A percentile compares a stretch with the other conserved stretches of the same genome.
phyloP scores from a whole-genome alignment of 805 yeast species.

The Kregervanrija pseudodelftensis region DNA sequence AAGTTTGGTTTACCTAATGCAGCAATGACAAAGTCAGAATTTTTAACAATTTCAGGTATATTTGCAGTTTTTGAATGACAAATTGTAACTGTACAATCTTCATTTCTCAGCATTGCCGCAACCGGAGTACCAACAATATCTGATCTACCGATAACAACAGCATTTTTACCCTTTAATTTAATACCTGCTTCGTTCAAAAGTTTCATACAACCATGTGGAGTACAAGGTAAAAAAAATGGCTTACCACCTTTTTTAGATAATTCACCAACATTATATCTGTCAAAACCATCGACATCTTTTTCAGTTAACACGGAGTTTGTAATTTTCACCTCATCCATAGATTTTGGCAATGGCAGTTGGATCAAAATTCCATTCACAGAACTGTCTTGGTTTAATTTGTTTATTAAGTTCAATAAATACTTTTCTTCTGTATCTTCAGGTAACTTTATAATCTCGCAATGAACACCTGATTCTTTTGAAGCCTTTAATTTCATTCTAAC shows the following conservation, averaged over 20 bases:
- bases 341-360: constrained; percentile 71
- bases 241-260: constrained; percentile 64
- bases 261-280: constrained; percentile 71
- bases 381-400: constrained; percentile 48
- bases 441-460: constrained; percentile 52
- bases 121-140: constrained; percentile 84
- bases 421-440: constrained; percentile 51
- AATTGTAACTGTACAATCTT: constrained; percentile 69
- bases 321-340: constrained; percentile 57
- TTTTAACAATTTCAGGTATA: constrained; percentile 37
- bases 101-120: constrained; percentile 59
- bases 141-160: constrained; percentile 81
- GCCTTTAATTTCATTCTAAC: constrained; percentile 77
- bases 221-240: constrained; percentile 72
- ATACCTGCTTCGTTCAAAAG: constrained; percentile 53
- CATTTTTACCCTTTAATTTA: constrained; percentile 54
- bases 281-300: constrained; percentile 83
- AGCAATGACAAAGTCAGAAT: constrained; percentile 71
- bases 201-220: constrained; percentile 75
- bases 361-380: constrained; percentile 66
- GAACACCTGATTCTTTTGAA: constrained; percentile 61
- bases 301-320: constrained; percentile 59
- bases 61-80: constrained; percentile 63
- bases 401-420: constrained; percentile 47
- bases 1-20: constrained; percentile 70